Percentiles rank a stretch among this genome's conserved stretches.
Evolutionary conservation across 2,329 filamentous ascomycete genomes (phyloP).

Genomic region (Rutstroemia sydowiana): DNA sequence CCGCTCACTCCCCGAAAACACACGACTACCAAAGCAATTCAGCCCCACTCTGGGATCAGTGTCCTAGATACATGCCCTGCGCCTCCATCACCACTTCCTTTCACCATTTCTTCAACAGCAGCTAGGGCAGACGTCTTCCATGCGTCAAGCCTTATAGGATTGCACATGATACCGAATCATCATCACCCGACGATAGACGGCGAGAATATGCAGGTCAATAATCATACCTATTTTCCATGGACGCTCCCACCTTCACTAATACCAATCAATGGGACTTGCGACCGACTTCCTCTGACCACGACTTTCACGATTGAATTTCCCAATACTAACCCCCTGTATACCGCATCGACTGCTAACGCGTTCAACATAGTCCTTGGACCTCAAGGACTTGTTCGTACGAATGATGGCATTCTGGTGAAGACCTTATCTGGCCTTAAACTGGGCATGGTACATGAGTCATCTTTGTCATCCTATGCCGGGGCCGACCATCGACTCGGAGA

Average conservation of each 20-base stretch:
- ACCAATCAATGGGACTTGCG: conserved; percentile 69
- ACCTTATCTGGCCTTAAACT: conserved; percentile 53
- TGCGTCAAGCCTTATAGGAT: conserved; percentile 73
- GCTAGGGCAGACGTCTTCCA: conserved; percentile 79
- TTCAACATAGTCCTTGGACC: conserved; percentile 36
- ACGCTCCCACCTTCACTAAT: conserved; percentile 73
- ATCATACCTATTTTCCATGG: conserved; percentile 88
- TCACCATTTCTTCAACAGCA: conserved; percentile 73
- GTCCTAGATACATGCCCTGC: conserved; percentile 56
- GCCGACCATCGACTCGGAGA: conserved; percentile 33
- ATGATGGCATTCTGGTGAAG: conserved; percentile 41
- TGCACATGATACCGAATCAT: conserved; percentile 67
- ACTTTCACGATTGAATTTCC: conserved; percentile 64
- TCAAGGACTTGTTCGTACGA: conserved; percentile 41
- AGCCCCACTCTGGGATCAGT: conserved; percentile 21
- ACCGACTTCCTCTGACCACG: conserved; percentile 60
- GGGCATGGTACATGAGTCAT: conserved; percentile 59
- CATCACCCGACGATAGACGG: conserved; percentile 42
- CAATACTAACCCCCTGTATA: conserved; percentile 32
- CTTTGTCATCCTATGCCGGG: conserved; percentile 27
- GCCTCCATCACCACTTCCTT: conserved; percentile 49
- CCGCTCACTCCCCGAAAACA: conserved; percentile 11
- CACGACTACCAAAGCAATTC: conserved; percentile 30
- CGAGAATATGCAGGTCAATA: conserved; percentile 31
- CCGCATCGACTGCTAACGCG: conserved; percentile 16